Conservation (phyloP, 306 rosid species). For the Hippophae gyantsensis region DNA sequence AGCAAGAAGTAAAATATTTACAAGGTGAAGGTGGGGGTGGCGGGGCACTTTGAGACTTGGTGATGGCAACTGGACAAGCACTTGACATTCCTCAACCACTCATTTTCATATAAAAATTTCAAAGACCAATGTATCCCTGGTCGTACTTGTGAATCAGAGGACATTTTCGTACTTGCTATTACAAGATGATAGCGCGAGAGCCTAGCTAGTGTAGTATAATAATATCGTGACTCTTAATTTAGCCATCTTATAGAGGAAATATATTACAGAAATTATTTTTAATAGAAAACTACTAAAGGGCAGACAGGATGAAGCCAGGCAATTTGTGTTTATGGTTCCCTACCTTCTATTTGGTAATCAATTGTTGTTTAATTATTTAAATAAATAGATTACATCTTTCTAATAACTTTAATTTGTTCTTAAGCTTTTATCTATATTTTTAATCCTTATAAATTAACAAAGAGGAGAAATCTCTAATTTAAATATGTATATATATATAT, state of each 20-base stretch:
- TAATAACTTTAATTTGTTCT: too few relatives aligned
- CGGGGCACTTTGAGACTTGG: neutral
- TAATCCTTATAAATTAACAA: too few relatives aligned
- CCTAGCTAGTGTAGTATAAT: neutral
- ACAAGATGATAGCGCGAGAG: too few relatives aligned
- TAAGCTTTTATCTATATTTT: too few relatives aligned
- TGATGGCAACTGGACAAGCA: slow-evolving; percentile 22
- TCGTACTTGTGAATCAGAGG: neutral
- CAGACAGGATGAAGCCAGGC: slow-evolving; percentile 85
- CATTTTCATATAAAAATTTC: neutral
- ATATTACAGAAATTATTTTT: slow-evolving; percentile 7
- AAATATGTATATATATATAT: too few relatives aligned
- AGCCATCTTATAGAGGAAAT: slow-evolving; percentile 12
- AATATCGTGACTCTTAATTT: slow-evolving; percentile 6
- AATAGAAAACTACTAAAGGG: slow-evolving; percentile 24
- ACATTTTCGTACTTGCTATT: too few relatives aligned
- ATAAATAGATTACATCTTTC: neutral
- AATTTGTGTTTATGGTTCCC: slow-evolving; percentile 19
- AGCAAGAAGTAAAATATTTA: slow-evolving; percentile 4
- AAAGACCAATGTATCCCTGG: slow-evolving; percentile 21
- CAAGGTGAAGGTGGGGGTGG: slow-evolving; percentile 16
- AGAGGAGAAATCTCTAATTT: too few relatives aligned
- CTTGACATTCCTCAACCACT: slow-evolving; percentile 20
- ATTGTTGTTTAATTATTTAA: slow-evolving; percentile 3
- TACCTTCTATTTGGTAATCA: slow-evolving; percentile 9